Conservation (phyloP, 139 green algal species). For the Volvox reticuliferus region DNA sequence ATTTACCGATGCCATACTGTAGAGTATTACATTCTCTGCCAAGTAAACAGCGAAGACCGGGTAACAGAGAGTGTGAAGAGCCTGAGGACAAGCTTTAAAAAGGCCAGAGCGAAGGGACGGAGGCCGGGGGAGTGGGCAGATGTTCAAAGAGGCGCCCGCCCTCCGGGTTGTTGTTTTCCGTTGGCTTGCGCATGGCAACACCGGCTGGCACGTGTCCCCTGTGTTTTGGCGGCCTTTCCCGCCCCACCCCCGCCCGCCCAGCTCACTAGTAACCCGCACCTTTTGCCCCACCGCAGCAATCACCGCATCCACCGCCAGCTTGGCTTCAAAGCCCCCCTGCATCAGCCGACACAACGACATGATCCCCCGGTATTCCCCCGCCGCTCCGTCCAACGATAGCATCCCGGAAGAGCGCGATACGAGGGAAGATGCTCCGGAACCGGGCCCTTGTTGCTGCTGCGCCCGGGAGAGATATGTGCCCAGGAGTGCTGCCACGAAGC, state of each 20-base stretch:
- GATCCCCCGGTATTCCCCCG: conserved; percentile 86
- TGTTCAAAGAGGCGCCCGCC: not conserved
- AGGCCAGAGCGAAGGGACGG: not conserved
- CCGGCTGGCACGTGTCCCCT: not conserved
- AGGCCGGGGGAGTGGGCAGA: no score
- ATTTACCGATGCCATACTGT: no score
- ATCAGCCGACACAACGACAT: conserved; percentile 77
- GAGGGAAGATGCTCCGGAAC: no score
- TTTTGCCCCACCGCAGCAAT: conserved; percentile 68
- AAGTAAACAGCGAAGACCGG: not conserved
- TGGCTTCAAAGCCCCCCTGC: conserved; percentile 78
- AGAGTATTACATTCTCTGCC: not conserved
- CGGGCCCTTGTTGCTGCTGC: not conserved
- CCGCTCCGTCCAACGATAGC: conserved; percentile 38
- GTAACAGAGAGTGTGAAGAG: no score
- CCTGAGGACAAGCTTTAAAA: no score
- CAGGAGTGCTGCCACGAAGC: conserved; percentile 74
- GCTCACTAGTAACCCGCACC: not conserved
- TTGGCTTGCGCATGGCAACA: not conserved
- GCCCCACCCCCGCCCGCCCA: not conserved
- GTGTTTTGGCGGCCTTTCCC: not conserved
- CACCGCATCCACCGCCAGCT: conserved; percentile 82
- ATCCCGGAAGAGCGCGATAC: not conserved
- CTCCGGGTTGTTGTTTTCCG: not conserved
- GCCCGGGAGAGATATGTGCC: conserved; percentile 53